Conservation (phyloP, 2,329 filamentous ascomycete genomes). For the Cyphellophora attinorum region DNA sequence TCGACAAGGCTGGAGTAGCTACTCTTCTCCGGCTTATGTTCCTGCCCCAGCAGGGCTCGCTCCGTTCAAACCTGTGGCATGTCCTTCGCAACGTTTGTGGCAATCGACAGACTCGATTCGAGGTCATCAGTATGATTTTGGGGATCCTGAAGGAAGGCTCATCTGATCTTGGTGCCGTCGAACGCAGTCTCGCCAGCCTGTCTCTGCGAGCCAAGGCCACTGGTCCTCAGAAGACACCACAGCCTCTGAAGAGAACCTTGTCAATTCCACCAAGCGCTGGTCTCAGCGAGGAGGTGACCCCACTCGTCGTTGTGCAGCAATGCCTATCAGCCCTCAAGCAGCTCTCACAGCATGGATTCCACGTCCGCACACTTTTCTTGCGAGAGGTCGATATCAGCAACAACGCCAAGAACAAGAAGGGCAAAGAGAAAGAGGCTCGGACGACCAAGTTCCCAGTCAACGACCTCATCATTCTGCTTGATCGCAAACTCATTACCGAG, state of each 20-base stretch:
- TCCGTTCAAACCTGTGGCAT: conserved; percentile 72
- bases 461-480: conserved; percentile 74
- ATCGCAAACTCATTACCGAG: conserved; percentile 92
- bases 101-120: conserved; percentile 89
- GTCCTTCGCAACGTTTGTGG: conserved; percentile 88
- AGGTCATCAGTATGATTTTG: conserved; percentile 85
- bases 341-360: conserved; percentile 72
- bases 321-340: conserved; percentile 79
- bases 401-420: conserved; percentile 76
- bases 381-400: conserved; percentile 81
- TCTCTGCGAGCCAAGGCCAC: conserved; percentile 83
- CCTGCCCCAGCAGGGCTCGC: conserved; percentile 79
- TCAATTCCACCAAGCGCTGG: conserved; percentile 46
- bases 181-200: conserved; percentile 88
- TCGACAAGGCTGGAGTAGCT: conserved; percentile 90
- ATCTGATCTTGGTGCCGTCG: conserved; percentile 82
- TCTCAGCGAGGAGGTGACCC: conserved; percentile 78
- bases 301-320: conserved; percentile 90
- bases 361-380: conserved; percentile 84
- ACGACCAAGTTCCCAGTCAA: conserved; percentile 86
- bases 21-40: conserved; percentile 99
- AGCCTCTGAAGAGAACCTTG: conserved; percentile 64
- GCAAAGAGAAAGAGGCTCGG: conserved; percentile 77
- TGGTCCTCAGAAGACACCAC: conserved; percentile 70
- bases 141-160: conserved; percentile 94